Conservation (phyloP, 2,329 filamentous ascomycete genomes). For the Aspergillus sp. region DNA sequence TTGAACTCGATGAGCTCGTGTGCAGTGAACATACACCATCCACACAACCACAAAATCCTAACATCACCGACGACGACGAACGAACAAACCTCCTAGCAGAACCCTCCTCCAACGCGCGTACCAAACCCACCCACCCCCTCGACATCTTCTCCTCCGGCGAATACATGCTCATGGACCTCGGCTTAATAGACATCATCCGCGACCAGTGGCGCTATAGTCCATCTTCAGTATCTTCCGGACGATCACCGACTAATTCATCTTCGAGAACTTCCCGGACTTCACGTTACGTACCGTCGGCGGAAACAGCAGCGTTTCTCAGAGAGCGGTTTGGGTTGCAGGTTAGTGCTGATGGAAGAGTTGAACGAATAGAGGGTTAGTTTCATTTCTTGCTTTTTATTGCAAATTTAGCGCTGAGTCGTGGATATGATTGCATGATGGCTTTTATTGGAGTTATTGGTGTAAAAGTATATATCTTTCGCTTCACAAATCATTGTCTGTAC, state of each 20-base stretch:
- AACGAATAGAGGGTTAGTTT: conserved; percentile 20
- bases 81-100: conserved; percentile 30
- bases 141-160: conserved; percentile 33
- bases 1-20: conserved; percentile 35
- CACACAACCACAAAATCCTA: conserved; percentile 13
- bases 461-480: background rate
- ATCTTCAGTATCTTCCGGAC: conserved; percentile 5
- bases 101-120: conserved; percentile 11
- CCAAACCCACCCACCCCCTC: conserved; percentile 28
- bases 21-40: conserved; percentile 9
- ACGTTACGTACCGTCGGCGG: conserved; percentile 23
- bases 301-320: conserved; percentile 31
- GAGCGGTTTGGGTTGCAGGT: conserved; percentile 34
- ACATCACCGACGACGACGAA: conserved; percentile 8
- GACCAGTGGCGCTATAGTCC: conserved; percentile 34
- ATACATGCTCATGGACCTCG: conserved; percentile 31
- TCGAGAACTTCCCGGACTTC: conserved; percentile 10
- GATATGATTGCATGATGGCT: background rate
- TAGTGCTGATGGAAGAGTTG: conserved; percentile 27
- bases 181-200: conserved; percentile 28
- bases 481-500: background rate
- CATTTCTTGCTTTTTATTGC: background rate
- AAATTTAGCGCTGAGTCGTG: background rate
- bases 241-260: background rate
- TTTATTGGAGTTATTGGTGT: background rate